Conservation (phyloP, 2,329 filamentous ascomycete genomes). For the Cercospora janseana region DNA sequence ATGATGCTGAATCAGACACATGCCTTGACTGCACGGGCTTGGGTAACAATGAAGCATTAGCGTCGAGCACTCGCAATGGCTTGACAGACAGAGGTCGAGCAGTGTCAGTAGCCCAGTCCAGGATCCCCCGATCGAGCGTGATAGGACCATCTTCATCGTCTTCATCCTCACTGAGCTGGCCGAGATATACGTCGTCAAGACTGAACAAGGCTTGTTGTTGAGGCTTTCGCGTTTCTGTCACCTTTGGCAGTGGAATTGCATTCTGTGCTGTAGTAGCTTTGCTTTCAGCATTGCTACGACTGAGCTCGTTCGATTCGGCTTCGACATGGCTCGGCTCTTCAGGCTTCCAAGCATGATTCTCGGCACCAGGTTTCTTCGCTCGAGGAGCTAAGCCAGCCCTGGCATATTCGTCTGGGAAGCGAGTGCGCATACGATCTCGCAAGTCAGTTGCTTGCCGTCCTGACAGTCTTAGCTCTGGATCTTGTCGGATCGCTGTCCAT, state of each 20-base stretch:
- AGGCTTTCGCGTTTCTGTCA: conserved; percentile 2
- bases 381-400: conserved; percentile 47
- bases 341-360: no score
- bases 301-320: background rate
- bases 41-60: conserved; percentile 31
- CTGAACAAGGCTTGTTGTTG: conserved; percentile 26
- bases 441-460: conserved; percentile 58
- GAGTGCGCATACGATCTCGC: conserved; percentile 60
- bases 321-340: no score
- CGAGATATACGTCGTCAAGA: conserved; percentile 35
- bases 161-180: conserved; percentile 27
- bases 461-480: conserved; percentile 51
- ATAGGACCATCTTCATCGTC: conserved; percentile 31
- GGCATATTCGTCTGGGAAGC: conserved; percentile 57
- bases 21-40: conserved; percentile 27
- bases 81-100: conserved; percentile 5
- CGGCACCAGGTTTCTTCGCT: conserved; percentile 26
- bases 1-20: conserved; percentile 11
- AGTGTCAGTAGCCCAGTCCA: conserved; percentile 34
- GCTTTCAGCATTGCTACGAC: background rate
- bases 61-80: conserved; percentile 19
- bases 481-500: conserved; percentile 60
- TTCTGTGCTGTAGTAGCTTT: background rate
- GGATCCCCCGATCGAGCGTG: conserved; percentile 37
- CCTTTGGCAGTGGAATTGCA: background rate